Evolutionary conservation across 2,329 filamentous ascomycete species (phyloP).

Genomic region (Pseudopithomyces maydicus): DNA sequence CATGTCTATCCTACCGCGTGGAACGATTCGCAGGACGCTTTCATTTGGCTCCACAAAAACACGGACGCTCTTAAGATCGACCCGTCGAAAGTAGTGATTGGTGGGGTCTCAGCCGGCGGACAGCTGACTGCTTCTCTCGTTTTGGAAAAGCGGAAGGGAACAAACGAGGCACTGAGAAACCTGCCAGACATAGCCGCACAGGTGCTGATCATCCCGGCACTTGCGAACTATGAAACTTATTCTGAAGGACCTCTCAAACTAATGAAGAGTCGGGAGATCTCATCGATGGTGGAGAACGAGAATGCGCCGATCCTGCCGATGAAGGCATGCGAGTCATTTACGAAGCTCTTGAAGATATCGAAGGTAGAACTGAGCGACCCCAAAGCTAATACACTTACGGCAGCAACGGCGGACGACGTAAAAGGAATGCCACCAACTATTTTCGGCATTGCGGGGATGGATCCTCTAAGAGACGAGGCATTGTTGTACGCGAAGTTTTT

Average conservation of each 20-base stretch:
- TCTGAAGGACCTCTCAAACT: conserved; percentile 42
- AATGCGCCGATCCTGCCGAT: conserved; percentile 55
- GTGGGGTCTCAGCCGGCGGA: conserved; percentile 57
- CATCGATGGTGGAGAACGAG: conserved; percentile 49
- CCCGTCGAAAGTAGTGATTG: conserved; percentile 51
- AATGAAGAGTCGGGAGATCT: conserved; percentile 46
- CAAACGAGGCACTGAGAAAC: conserved; percentile 30
- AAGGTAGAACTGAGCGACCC: conserved; percentile 35
- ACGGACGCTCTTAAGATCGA: conserved; percentile 49
- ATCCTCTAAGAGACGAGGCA: conserved; percentile 57
- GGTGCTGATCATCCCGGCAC: conserved; percentile 42
- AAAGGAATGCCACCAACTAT: conserved; percentile 53
- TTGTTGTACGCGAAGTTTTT: conserved; percentile 53
- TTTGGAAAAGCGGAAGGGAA: conserved; percentile 51
- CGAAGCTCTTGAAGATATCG: conserved; percentile 20
- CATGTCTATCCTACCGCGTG: conserved; percentile 58
- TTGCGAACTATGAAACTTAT: conserved; percentile 48
- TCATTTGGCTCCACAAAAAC: conserved; percentile 59
- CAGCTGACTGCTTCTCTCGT: conserved; percentile 56
- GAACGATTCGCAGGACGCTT: conserved; percentile 60
- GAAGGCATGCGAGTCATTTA: conserved; percentile 43
- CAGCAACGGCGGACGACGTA: conserved; percentile 44
- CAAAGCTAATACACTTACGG: conserved; percentile 32
- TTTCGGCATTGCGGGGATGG: conserved; percentile 57
- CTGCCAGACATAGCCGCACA: conserved; percentile 54